phyloP scores from a whole-genome alignment of 2,329 filamentous ascomycete species.

The Colletotrichum cuscutae region DNA sequence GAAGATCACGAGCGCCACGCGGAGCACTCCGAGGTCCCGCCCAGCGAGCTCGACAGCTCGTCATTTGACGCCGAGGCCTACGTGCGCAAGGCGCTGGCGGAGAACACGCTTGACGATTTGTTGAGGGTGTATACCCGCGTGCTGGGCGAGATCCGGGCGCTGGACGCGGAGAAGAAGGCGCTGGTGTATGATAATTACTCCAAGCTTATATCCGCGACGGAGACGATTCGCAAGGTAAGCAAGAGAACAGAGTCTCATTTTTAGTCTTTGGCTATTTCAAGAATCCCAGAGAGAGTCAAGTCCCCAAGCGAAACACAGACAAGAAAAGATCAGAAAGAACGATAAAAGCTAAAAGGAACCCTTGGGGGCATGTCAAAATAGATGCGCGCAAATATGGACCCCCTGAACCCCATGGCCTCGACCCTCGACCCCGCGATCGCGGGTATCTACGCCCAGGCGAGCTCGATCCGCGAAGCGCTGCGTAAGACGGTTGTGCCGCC shows the following conservation, averaged over 20 bases:
- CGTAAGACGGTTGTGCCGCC: constrained; percentile 59
- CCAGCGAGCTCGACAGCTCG: constrained; percentile 77
- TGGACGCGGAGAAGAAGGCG: constrained; percentile 96
- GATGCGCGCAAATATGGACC: constrained; percentile 86
- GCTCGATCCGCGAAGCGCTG: constrained; percentile 63
- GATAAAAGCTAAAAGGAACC: background rate
- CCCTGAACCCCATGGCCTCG: constrained; percentile 77
- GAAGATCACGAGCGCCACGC: constrained; percentile 41
- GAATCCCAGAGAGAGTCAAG: no score
- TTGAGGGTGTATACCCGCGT: constrained; percentile 77
- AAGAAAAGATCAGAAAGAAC: background rate
- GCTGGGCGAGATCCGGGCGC: constrained; percentile 82
- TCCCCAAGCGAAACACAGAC: background rate
- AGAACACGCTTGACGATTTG: constrained; percentile 73
- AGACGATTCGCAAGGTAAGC: constrained; percentile 84
- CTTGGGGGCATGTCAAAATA: constrained; percentile 40
- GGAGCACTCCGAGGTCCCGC: constrained; percentile 65
- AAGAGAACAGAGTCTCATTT: background rate
- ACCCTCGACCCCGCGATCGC: constrained; percentile 79
- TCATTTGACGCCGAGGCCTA: constrained; percentile 80
- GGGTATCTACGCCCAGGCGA: constrained; percentile 75
- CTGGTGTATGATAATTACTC: constrained; percentile 99
- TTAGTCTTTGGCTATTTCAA: background rate
- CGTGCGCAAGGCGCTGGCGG: constrained; percentile 69
- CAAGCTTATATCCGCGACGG: constrained; percentile 95